Base-by-base conservation (phyloP, 2,329 filamentous ascomycete genomes). In the Phoma sp. region DNA sequence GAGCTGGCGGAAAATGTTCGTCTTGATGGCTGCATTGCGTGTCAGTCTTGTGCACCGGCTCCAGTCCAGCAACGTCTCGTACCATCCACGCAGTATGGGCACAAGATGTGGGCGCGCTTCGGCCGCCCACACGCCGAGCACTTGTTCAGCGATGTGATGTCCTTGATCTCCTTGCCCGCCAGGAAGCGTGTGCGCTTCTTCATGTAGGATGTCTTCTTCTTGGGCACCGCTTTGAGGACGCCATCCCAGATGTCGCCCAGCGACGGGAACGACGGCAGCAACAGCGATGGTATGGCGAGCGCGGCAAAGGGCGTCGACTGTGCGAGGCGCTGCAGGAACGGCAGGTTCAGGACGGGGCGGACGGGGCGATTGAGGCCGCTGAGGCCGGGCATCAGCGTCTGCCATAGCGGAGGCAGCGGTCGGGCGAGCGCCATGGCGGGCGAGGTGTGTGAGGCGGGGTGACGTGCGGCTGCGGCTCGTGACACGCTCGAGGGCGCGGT, bases 201-300 rank as follows among this genome's bases (percentile, higher is more conserved):
- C 81, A 91, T 91, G 76, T 99, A 91, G 37, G 93, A 97, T 30
- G 92, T 96, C 85, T 98, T 99, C 81, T 96, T 98, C 84, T 99
- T 99, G 4, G 95, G 95, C 13, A 98, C 95, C 1, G 95, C 95
- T 62, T 88, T 88, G 64, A 99, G 82, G 40, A 99, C 85, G 5
- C 90, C 92, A 65, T 97, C 93, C 93, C 93, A 98, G 68, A 99
- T 87, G 59, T 89, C 87, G 22, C 96, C 78, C n/a, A 92, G 71
- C 4, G 83, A 72, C 1, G 75, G 72, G 23, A 74, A 57, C 8
- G 67, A 62, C 4, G 73, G 68, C 30, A 76, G 57, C 33, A 70
- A 70, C 27, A 75, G 81, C 3, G 89, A 87, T 40, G 93, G 71
- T 41, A 73, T 60, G 13, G 67, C 67, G 53, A 76, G 67, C 4